Base-by-base conservation (phyloP, 2,329 filamentous ascomycete genomes). In the Neonectria faginata region DNA sequence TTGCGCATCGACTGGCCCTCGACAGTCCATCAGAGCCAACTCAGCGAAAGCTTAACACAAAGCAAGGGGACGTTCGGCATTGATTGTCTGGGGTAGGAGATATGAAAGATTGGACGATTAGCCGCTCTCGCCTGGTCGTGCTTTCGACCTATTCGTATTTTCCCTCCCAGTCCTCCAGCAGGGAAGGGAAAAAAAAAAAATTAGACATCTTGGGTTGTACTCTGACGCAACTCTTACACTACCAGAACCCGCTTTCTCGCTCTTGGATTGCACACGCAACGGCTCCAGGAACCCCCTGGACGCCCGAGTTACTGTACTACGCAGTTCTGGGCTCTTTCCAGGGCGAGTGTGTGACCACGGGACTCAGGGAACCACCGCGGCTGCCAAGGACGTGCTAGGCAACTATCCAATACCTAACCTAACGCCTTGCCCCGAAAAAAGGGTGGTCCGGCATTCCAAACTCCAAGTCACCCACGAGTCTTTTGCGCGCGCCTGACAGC, bases 1-100 rank as follows among this genome's bases (percentile, higher is more conserved):
- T 74, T 74, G 67, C 53, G 42, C 45, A 70, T 72, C 64, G 66
- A 74, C 66, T 74, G 72, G 72, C 65, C 65, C 64, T 67, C 66
- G 52, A 67, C 56, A 29, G 36, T 65, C 56, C 59, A 57, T 44
- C 52, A 41, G 11, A 52, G 56, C 52, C 33, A 29, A 25, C 42
- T 29, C 18, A 36, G 39, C 55, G 41, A 7, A 20, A 53, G 27
- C 41, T 57, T 66, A 63, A 59, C 25, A 25, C 25, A 25, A 25
- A 25, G 25, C 25, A 29, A 29, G 29, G 70, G 59, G 47, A 50
- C 47, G 20, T 55, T 11, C n/a, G 39, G 64, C 39, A 20, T 60
- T 57, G 61, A 67, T 57, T 48, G 57, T 72, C 69, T 70, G 70
- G 70, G 69, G 66, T 73, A 73, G 64, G 51, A 48, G 29, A 36